phyloP scores from a whole-genome alignment of 1,284 basidiomycete genomes.

The Pseudozyma sp. region DNA sequence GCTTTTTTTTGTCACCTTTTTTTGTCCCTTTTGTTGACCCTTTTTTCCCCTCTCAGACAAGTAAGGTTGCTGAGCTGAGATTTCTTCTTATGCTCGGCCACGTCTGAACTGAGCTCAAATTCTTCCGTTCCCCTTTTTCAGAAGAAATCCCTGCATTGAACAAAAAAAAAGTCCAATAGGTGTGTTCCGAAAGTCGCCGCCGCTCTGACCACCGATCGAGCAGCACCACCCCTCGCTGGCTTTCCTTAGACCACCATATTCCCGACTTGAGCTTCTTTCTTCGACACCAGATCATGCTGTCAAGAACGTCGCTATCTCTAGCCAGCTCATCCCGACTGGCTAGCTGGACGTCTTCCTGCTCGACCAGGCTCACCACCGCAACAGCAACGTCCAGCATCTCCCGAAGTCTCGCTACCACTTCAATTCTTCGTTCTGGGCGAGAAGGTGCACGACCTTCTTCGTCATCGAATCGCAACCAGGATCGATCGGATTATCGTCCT shows the following conservation, averaged over 20 bases:
- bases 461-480: constrained; percentile 12
- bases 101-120: neutral
- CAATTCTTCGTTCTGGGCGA: constrained; percentile 9
- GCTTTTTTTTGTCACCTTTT: too few relatives aligned
- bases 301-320: constrained; percentile 18
- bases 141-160: constrained; percentile 9
- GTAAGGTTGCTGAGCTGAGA: neutral
- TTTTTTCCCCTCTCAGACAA: too few relatives aligned
- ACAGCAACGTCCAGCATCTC: constrained; percentile 2
- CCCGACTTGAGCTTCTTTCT: neutral
- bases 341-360: constrained; percentile 6
- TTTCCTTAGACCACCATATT: neutral
- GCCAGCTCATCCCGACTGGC: constrained; percentile 18
- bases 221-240: too few relatives aligned
- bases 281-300: constrained; percentile 19
- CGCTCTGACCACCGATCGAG: constrained; percentile 3
- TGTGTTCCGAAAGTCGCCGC: constrained; percentile 9
- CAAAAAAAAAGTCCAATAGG: neutral
- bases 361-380: constrained; percentile 5
- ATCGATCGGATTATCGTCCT: constrained; percentile 15
- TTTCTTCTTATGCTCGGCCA: neutral
- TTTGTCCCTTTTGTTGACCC: too few relatives aligned
- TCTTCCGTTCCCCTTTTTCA: constrained; percentile 5
- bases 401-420: constrained; percentile 15
- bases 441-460: constrained; percentile 1